A percentile compares a stretch with the other conserved stretches of the same genome.
Evolutionary conservation across 805 yeast genomes (phyloP).

Genomic region (Candida manassasensis): DNA sequence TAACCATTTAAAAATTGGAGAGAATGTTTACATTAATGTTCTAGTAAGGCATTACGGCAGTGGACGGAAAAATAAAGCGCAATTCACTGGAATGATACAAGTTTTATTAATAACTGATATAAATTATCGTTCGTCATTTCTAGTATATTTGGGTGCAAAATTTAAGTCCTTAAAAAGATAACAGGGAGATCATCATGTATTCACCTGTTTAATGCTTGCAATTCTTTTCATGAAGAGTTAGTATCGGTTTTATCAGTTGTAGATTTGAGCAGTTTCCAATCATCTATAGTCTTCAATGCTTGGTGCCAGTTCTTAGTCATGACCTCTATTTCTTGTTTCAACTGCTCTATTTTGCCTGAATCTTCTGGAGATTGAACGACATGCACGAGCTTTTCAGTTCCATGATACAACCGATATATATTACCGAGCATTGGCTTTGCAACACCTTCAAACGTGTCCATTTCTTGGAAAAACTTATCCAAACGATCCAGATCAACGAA

Average conservation of each 20-base stretch:
- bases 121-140: too few relatives aligned
- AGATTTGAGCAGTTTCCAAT: conserved; percentile 27
- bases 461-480: conserved; percentile 21
- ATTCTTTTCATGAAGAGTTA: background rate
- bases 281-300: conserved; percentile 34
- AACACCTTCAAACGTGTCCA: conserved; percentile 32
- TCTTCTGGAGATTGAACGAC: conserved; percentile 2
- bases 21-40: too few relatives aligned
- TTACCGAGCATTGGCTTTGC: conserved; percentile 32
- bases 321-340: conserved; percentile 28
- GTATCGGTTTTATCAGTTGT: conserved; percentile 1
- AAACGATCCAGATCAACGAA: conserved; percentile 11
- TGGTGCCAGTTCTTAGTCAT: conserved; percentile 35
- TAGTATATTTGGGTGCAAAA: too few relatives aligned
- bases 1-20: too few relatives aligned
- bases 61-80: too few relatives aligned
- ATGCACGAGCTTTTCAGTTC: conserved; percentile 7
- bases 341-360: conserved; percentile 13
- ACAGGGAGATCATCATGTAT: background rate
- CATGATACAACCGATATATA: conserved; percentile 26
- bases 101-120: too few relatives aligned
- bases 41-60: too few relatives aligned
- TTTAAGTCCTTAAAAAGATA: too few relatives aligned
- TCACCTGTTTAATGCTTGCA: background rate
- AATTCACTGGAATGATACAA: too few relatives aligned